Conservation (phyloP, 2,329 filamentous ascomycete species). For the Talaromyces marneffei region DNA sequence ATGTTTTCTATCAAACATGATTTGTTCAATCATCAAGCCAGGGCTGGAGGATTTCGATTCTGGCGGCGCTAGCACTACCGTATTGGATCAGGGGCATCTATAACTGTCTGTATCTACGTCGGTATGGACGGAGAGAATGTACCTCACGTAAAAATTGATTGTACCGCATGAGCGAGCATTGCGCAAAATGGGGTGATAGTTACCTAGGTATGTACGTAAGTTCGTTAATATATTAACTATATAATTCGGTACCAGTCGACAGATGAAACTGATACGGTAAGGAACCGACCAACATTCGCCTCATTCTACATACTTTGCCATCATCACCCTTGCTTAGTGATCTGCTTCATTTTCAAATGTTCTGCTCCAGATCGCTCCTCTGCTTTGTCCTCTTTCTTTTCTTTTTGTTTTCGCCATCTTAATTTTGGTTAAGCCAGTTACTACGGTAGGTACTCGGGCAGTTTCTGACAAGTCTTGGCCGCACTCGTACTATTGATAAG, state of each 20-base stretch:
- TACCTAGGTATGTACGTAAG: not conserved
- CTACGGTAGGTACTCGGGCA: too few species aligned
- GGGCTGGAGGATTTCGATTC: not conserved
- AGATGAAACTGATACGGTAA: too few species aligned
- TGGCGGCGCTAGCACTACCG: slow-evolving; percentile 1
- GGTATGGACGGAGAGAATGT: not conserved
- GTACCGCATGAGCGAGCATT: not conserved
- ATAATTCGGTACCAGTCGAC: too few species aligned
- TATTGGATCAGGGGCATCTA: not conserved
- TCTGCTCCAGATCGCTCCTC: too few species aligned
- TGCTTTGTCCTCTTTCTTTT: too few species aligned
- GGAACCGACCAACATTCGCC: not conserved
- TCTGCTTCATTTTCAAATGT: not conserved
- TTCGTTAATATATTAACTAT: too few species aligned
- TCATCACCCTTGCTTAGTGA: not conserved
- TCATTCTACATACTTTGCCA: not conserved
- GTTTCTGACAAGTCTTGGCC: not conserved
- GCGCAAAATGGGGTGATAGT: not conserved
- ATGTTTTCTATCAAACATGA: not conserved
- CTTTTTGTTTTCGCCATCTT: not conserved
- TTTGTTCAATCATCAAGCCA: not conserved
- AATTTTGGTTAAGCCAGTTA: too few species aligned
- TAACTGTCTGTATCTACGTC: not conserved
- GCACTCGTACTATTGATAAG: not conserved
- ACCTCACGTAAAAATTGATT: not conserved